Evolutionary conservation across 352 stramenopile species (phyloP).

Genomic region (Halophytophthora polymorphica): DNA sequence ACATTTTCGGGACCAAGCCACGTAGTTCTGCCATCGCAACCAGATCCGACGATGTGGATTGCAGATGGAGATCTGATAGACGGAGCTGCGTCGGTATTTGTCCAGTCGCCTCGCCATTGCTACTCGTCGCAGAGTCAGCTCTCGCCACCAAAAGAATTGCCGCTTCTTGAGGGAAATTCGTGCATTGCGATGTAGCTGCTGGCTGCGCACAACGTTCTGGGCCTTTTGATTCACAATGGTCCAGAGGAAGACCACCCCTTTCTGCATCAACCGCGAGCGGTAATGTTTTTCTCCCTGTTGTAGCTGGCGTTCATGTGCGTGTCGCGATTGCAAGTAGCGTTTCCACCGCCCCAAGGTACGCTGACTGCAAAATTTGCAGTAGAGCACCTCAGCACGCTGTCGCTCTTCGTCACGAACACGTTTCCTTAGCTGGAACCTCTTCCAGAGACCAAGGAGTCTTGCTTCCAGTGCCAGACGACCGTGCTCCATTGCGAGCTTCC

Average conservation of each 20-base stretch:
- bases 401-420: conserved; percentile 1
- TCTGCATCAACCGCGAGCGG: conserved; percentile 15
- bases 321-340: conserved; percentile 6
- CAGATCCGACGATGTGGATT: conserved; percentile 27
- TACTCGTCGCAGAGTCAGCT: conserved; percentile 1
- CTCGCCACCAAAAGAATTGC: conserved; percentile 24
- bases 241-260: conserved; percentile 18
- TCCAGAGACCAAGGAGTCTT: conserved; percentile 16
- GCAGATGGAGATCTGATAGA: conserved; percentile 23
- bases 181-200: conserved; percentile 18
- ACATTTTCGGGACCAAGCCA: conserved; percentile 8
- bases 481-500: neutral
- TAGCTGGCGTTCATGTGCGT: conserved; percentile 1
- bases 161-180: conserved; percentile 18
- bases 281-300: conserved; percentile 13
- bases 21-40: conserved; percentile 21
- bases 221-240: conserved; percentile 20
- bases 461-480: neutral
- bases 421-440: conserved; percentile 3
- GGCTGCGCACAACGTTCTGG: conserved; percentile 14
- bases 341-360: conserved; percentile 16
- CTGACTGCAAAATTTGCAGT: conserved; percentile 10
- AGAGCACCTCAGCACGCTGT: conserved; percentile 9
- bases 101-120: conserved; percentile 1
- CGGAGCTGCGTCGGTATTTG: conserved; percentile 2